These are phyloP conservation scores for Golubevia sp. DNA, from an alignment of 1,284 basidiomycete species.

Conservation along the genomic window DNA sequence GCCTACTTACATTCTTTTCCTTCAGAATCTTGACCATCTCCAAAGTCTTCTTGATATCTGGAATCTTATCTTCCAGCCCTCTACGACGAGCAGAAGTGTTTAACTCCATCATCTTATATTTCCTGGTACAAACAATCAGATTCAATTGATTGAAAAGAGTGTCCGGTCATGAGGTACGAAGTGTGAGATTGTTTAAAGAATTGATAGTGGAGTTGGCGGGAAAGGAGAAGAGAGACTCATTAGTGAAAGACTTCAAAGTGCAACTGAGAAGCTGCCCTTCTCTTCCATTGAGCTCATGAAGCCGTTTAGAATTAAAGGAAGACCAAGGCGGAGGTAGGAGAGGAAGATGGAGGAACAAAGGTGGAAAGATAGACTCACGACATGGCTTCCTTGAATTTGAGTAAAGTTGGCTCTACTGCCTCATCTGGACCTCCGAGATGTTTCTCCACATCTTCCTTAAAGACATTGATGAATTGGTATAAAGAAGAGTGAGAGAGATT, in stretches of 20 bases:
- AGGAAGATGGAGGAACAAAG: slow-evolving; percentile 11
- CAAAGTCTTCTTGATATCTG: slow-evolving; percentile 91
- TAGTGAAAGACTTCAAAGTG: not conserved
- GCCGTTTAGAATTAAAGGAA: slow-evolving; percentile 10
- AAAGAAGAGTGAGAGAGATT: not conserved
- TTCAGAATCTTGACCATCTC: slow-evolving; percentile 81
- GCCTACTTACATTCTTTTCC: slow-evolving; percentile 68
- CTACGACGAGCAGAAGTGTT: slow-evolving; percentile 79
- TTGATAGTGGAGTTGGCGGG: not conserved
- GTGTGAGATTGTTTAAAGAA: slow-evolving; percentile 7
- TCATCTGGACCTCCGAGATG: slow-evolving; percentile 81
- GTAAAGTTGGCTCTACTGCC: slow-evolving; percentile 78
- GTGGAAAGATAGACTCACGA: slow-evolving; percentile 67
- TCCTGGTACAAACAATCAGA: slow-evolving; percentile 67
- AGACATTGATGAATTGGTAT: not conserved
- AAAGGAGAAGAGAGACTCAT: not conserved
- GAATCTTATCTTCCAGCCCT: slow-evolving; percentile 89
- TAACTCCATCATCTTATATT: slow-evolving; percentile 97
- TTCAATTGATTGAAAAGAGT: not conserved
- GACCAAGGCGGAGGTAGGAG: not conserved
- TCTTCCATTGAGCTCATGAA: no score
- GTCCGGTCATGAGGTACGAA: not conserved
- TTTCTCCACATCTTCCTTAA: slow-evolving; percentile 79
- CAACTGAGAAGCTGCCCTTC: not conserved
- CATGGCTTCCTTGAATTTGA: slow-evolving; percentile 86